These are phyloP conservation scores for Striga asiatica DNA, from an alignment of 257 asterid genomes.

Conservation along the genomic window DNA sequence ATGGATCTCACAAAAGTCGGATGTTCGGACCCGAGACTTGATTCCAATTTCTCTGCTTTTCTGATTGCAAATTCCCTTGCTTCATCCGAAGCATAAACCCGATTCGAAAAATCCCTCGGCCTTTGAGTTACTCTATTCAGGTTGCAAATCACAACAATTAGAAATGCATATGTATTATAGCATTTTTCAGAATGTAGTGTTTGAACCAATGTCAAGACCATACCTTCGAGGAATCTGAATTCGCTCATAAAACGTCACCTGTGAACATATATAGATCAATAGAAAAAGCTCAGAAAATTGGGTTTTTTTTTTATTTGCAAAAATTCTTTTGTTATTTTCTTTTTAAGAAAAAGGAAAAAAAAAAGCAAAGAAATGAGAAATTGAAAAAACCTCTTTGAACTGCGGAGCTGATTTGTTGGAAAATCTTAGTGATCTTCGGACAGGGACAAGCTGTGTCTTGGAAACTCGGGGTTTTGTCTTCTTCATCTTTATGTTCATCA, in stretches of 20 bases:
- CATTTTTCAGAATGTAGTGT: not conserved
- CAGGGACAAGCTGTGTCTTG: slow-evolving; percentile 68
- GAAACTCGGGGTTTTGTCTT: slow-evolving; percentile 46
- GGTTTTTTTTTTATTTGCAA: not conserved
- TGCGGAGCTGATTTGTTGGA: slow-evolving; percentile 46
- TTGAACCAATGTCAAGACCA: not conserved
- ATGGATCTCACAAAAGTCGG: slow-evolving; percentile 60
- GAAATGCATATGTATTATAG: not conserved
- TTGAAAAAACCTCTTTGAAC: slow-evolving; percentile 48
- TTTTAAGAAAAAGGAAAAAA: not conserved
- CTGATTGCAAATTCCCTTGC: slow-evolving; percentile 42
- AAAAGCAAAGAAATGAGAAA: not conserved
- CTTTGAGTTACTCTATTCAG: slow-evolving; percentile 39
- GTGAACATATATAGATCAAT: slow-evolving; percentile 9
- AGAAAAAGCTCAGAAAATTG: not conserved
- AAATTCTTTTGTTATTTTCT: too few relatives aligned
- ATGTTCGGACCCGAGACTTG: slow-evolving; percentile 33
- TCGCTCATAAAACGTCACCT: slow-evolving; percentile 55
- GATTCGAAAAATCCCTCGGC: slow-evolving; percentile 32
- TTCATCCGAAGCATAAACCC: slow-evolving; percentile 71
- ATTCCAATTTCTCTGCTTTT: slow-evolving; percentile 60
- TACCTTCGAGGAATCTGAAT: slow-evolving; percentile 71
- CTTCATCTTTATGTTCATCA: slow-evolving; percentile 40
- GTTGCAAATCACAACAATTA: too few relatives aligned
- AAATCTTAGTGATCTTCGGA: slow-evolving; percentile 66